Evolutionary conservation across 1,284 basidiomycete genomes (phyloP).

Genomic region (Rhodofomes roseus): DNA sequence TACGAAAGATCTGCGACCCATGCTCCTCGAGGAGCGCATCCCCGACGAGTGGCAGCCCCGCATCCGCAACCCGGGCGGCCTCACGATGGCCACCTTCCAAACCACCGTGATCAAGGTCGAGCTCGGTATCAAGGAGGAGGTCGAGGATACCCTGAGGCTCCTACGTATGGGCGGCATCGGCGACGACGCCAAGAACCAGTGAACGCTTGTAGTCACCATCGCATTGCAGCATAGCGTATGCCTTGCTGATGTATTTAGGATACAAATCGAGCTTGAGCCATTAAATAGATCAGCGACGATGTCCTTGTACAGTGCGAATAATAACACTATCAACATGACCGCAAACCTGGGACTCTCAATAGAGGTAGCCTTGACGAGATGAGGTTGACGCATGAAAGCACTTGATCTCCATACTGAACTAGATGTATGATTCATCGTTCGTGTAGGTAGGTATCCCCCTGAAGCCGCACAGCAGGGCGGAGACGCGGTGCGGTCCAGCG

Average conservation of each 20-base stretch:
- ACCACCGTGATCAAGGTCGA: conserved; percentile 50
- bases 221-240: not conserved
- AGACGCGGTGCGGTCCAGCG: too few species aligned
- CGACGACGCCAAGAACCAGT: not conserved
- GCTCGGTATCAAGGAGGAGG: conserved; percentile 36
- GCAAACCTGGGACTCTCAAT: not conserved
- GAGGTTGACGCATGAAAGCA: conserved; percentile 53
- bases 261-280: not conserved
- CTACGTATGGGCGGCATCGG: not conserved
- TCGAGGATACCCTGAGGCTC: conserved; percentile 5
- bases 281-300: not conserved
- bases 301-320: not conserved
- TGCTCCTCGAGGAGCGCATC: conserved; percentile 63
- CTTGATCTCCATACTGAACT: conserved; percentile 73
- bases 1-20: conserved; percentile 47
- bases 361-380: not conserved
- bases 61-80: conserved; percentile 46
- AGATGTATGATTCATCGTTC: conserved; percentile 51
- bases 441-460: too few species aligned
- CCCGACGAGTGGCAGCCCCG: conserved; percentile 68
- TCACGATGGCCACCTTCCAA: conserved; percentile 61
- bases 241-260: not conserved
- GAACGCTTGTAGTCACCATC: not conserved
- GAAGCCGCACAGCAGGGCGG: too few species aligned
- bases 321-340: not conserved